Base-by-base conservation (phyloP, 306 rosid genomes). In the Vicia villosa region DNA sequence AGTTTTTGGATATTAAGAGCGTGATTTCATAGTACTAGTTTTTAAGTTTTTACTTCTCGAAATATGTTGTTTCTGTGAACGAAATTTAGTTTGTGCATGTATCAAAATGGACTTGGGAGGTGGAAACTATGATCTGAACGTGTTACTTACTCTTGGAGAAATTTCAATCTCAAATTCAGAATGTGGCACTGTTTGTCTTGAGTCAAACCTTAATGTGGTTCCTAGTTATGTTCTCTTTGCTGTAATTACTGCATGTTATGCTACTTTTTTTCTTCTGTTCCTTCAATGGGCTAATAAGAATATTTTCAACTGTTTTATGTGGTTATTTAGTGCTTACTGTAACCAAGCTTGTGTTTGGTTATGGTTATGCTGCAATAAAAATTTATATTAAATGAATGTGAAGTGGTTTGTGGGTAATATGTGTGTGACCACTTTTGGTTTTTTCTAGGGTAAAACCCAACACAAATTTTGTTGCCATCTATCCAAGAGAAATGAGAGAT, bases 181-280 rank as follows among this genome's bases (percentile, higher is more conserved):
- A 40, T 24, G 24, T 17, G 3, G 38, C 38, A 15, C 24, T 60
- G 5, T 50, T 61, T 26, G 24, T 26, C 6, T 36, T 34, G 62
- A 58, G 49, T 46, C 14, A 26, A 61, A 41, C 58, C 50, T 47
- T 19, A 1, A 14, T 30, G 42, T 69, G 51, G 66, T 19, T 41
- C 32, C 24, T 47, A 6, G 37, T 22, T 52, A 3, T 52, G 38
- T 69, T 63, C 12, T 55, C 26, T 6, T 20, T 8, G 19, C 21
- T 47, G 19, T 65, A 61, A 40, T 51, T 68, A 60, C 58, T 50
- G n/a, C 26, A 8, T 47, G 56, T 47, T 59, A 9, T 15, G 38
- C 38, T 34, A 1, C 38, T 1, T 34, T 34, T 34, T 34, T 8
- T 6, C 6, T 34, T 34, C 8, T 3, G 45, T 10, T 1, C 28